phyloP scores from a whole-genome alignment of 2,329 filamentous ascomycete genomes.

The Lizonia empirigonia region DNA sequence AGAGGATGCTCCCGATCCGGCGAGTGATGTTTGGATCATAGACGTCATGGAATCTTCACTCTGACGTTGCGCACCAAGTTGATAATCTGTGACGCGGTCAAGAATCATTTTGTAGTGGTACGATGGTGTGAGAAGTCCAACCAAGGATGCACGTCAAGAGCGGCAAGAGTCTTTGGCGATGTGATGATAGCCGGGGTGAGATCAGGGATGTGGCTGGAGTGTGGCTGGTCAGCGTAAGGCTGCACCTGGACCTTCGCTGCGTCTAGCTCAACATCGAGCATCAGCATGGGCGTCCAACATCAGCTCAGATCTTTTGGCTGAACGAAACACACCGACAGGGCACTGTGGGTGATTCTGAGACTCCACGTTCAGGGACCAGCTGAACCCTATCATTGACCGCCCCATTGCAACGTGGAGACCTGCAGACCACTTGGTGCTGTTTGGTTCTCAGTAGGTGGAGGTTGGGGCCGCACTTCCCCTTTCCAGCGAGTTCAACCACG shows the following conservation, averaged over 20 bases:
- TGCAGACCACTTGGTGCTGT: constrained; percentile 8
- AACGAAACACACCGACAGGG: constrained; percentile 4
- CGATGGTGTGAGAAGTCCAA: background rate
- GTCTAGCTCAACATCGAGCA: constrained; percentile 4
- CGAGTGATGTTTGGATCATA: constrained; percentile 2
- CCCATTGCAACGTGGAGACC: constrained; percentile 13
- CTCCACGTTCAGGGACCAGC: background rate
- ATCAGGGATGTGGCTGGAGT: constrained; percentile 9
- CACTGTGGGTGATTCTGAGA: background rate
- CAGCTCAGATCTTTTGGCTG: constrained; percentile 11
- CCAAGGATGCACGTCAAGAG: background rate
- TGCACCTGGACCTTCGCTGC: background rate
- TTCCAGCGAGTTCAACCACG: constrained; percentile 5
- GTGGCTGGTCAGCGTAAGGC: constrained; percentile 5
- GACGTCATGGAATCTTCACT: constrained; percentile 10
- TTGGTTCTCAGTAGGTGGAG: constrained; percentile 7
- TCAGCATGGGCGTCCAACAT: constrained; percentile 6
- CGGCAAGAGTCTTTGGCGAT: background rate
- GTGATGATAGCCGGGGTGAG: background rate
- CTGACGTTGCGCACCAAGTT: background rate
- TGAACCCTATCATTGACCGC: constrained; percentile 3
- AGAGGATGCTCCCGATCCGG: constrained; percentile 4
- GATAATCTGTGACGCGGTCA: constrained; percentile 1
- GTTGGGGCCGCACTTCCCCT: constrained; percentile 9
- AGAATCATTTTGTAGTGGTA: background rate